Conservation (phyloP, 2,329 filamentous ascomycete species). For the Xylaria sp. region DNA sequence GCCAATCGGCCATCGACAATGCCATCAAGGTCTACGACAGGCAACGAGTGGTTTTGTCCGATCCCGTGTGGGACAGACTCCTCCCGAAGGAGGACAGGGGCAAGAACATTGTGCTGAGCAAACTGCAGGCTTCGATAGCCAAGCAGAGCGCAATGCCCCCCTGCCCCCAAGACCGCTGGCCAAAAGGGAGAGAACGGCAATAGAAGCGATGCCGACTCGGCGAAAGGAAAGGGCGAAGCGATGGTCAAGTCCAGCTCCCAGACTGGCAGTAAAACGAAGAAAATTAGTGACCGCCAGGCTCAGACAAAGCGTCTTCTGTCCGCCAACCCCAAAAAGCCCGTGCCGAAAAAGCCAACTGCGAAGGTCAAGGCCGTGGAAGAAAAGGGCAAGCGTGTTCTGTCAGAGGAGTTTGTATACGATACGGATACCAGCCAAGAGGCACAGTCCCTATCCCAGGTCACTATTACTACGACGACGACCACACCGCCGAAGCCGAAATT, state of each 20-base stretch:
- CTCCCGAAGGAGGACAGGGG: conserved; percentile 53
- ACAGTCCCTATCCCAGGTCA: conserved; percentile 37
- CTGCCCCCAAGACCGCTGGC: conserved; percentile 44
- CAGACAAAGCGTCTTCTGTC: conserved; percentile 52
- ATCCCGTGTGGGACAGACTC: conserved; percentile 58
- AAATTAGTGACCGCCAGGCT: conserved; percentile 47
- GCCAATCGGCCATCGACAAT: conserved; percentile 56
- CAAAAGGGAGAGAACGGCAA: conserved; percentile 47
- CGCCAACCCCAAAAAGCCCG: conserved; percentile 37
- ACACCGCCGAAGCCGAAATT: conserved; percentile 32
- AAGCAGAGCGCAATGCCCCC: conserved; percentile 44
- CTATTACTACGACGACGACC: conserved; percentile 25
- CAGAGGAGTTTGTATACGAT: conserved; percentile 52
- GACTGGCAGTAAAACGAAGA: conserved; percentile 52
- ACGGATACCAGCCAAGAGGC: conserved; percentile 52
- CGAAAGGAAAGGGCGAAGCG: conserved; percentile 37
- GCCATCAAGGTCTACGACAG: conserved; percentile 56
- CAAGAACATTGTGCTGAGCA: conserved; percentile 56
- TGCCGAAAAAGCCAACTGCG: conserved; percentile 39
- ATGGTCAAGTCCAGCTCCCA: conserved; percentile 50
- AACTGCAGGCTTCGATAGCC: conserved; percentile 54
- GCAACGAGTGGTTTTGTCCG: conserved; percentile 49
- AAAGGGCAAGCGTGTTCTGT: conserved; percentile 44
- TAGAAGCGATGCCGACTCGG: conserved; percentile 37
- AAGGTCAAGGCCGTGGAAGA: conserved; percentile 39